Base-by-base conservation (phyloP, 2,329 filamentous ascomycete species). In the Dactylellina parvicollis region DNA sequence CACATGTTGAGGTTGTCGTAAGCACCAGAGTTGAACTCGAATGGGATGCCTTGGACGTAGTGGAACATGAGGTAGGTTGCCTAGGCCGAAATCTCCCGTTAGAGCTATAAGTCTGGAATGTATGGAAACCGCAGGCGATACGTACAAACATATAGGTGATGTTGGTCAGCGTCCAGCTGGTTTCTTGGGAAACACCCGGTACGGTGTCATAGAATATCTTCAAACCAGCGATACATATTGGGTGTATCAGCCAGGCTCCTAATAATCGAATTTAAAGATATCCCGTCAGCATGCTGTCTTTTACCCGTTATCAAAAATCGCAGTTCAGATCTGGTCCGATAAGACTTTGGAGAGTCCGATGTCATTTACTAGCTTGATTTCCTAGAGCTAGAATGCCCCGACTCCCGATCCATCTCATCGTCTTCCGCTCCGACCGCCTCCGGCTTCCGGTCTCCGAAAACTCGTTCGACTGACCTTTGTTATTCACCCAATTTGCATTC, bases 1-100 rank as follows among this genome's bases (percentile, higher is more conserved):
- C 95, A 99, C 95, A 99, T 98, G 84, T 98, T 99, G 80, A 99
- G 86, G 82, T 99, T 98, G 85, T 99, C 95, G 82, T 98, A 99
- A 78, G 95, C 95, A 71, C 95, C 95, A 65, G 92, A 90, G 80
- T 99, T 99, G 86, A 99, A 99, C 82, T 99, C 95, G 80, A 99
- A 99, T 4, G 95, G 95, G 49, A 98, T 92, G 78, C 95, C 95
- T 80, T 94, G 92, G 77, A 99, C 95, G 85, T 92, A 96, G 83
- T 99, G 95, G 83, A 99, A 99, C 95, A 99, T 99, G 82, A 99
- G 88, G 82, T 98, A 99, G 42, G 94, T 97, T 79, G 92, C 93
- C 77, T 78, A 47, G 12, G 44, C 12, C 30, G 18, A 26, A 14
- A n/a, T n/a, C n/a, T n/a, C n/a, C n/a, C n/a, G 18, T 42, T 10